Conservation (phyloP, 129 eudicot genomes). For the Chrysanthemum seticuspe region DNA sequence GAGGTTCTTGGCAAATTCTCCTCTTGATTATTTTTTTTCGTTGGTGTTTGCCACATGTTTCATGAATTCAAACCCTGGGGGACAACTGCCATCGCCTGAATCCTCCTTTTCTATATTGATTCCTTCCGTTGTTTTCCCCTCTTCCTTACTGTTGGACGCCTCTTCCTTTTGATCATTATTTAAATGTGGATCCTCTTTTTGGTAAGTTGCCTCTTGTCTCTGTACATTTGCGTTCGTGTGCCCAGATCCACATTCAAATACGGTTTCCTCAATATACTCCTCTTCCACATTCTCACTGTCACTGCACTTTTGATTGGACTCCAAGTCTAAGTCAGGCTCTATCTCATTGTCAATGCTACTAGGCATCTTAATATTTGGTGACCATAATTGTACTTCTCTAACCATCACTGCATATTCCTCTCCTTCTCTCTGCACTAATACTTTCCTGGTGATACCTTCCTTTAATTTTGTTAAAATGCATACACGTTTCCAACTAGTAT, state of each 20-base stretch:
- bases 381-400: neutral
- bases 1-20: too few relatives aligned
- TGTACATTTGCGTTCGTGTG: too few relatives aligned
- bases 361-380: neutral
- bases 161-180: too few relatives aligned
- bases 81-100: neutral
- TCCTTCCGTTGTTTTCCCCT: neutral
- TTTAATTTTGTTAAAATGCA: neutral
- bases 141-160: neutral
- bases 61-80: neutral
- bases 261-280: neutral
- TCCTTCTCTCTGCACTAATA: neutral
- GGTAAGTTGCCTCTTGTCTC: too few relatives aligned
- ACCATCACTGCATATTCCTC: neutral
- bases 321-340: neutral
- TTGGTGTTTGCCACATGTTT: too few relatives aligned
- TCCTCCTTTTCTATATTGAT: neutral
- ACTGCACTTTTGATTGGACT: neutral
- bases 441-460: neutral
- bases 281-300: neutral
- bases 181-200: too few relatives aligned
- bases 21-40: too few relatives aligned
- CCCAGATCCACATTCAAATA: neutral
- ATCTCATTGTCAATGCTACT: neutral
- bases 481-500: neutral